Conservation (phyloP, 805 yeast genomes). For the Saccharomycopsis sp. region DNA sequence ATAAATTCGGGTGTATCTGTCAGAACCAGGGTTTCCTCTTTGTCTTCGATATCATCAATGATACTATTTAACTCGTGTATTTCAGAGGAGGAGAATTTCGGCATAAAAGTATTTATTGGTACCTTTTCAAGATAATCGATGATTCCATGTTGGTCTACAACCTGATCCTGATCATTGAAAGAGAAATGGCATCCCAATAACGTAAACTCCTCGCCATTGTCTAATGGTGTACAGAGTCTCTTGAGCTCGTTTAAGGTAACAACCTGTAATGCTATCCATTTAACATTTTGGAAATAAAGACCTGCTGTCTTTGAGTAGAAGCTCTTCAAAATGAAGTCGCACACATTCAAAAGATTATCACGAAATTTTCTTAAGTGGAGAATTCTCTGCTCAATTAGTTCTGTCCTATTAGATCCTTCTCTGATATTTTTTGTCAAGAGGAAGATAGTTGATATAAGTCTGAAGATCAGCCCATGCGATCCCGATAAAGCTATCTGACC, state of each 20-base stretch:
- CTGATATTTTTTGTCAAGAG: background rate
- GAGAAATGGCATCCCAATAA: background rate
- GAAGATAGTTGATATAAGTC: background rate
- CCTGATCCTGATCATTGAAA: background rate
- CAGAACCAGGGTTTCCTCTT: background rate
- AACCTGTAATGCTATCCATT: background rate
- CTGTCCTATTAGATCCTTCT: background rate
- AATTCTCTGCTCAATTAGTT: background rate
- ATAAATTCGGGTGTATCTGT: background rate
- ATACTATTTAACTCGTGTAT: background rate
- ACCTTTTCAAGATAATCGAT: background rate
- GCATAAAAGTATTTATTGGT: background rate
- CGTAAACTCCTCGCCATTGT: background rate
- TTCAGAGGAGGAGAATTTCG: background rate
- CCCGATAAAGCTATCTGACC: background rate
- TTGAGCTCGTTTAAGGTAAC: background rate
- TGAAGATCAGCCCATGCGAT: background rate
- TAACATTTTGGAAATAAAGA: background rate
- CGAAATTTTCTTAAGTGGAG: background rate
- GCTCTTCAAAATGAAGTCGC: background rate
- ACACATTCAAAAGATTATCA: background rate
- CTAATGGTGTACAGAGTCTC: background rate
- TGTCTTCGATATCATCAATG: background rate
- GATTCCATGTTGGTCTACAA: background rate
- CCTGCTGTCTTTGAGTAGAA: background rate